Percentiles rank a stretch among this genome's conserved stretches.
Conservation (phyloP, 108 stramenopile genomes). For the Fistulifera pelliculosa region DNA sequence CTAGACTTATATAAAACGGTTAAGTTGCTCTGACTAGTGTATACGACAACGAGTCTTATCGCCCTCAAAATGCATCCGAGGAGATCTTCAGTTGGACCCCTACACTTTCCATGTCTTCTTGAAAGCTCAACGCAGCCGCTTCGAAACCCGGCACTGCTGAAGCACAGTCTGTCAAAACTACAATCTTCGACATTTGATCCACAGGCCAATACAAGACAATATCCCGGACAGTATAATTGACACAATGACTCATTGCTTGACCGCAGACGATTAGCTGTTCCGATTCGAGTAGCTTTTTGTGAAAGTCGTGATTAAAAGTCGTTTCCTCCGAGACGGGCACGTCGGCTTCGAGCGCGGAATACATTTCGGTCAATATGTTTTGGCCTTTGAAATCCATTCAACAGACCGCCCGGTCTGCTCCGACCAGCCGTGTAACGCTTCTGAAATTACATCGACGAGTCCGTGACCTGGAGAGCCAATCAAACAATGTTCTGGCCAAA, state of each 20-base stretch:
- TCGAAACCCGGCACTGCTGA: slow-evolving; percentile 87
- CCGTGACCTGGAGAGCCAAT: slow-evolving; percentile 68
- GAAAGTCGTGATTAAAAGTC: slow-evolving; percentile 14
- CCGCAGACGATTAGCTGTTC: slow-evolving; percentile 77
- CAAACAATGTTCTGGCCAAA: slow-evolving; percentile 98
- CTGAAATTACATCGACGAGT: slow-evolving; percentile 37
- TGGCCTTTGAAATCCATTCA: slow-evolving; percentile 82
- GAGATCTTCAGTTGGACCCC: slow-evolving; percentile 38
- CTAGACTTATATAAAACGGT: too few species aligned
- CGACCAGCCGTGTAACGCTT: slow-evolving; percentile 68
- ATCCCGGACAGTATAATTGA: slow-evolving; percentile 79
- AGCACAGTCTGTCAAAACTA: slow-evolving; percentile 66
- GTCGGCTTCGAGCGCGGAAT: slow-evolving; percentile 85
- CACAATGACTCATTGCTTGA: slow-evolving; percentile 92
- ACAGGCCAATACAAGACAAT: slow-evolving; percentile 54
- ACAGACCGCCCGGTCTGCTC: slow-evolving; percentile 40
- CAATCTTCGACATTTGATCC: slow-evolving; percentile 34
- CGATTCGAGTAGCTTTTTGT: slow-evolving; percentile 18
- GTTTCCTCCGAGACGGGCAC: slow-evolving; percentile 49
- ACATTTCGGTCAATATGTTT: slow-evolving; percentile 86
- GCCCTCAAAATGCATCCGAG: slow-evolving; percentile 4
- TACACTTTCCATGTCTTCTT: slow-evolving; percentile 44
- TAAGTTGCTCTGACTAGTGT: too few species aligned
- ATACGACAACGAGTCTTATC: too few species aligned
- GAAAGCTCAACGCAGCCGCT: slow-evolving; percentile 42